Conservation (phyloP, 345 rosid genomes). For the Lepidium africanum region DNA sequence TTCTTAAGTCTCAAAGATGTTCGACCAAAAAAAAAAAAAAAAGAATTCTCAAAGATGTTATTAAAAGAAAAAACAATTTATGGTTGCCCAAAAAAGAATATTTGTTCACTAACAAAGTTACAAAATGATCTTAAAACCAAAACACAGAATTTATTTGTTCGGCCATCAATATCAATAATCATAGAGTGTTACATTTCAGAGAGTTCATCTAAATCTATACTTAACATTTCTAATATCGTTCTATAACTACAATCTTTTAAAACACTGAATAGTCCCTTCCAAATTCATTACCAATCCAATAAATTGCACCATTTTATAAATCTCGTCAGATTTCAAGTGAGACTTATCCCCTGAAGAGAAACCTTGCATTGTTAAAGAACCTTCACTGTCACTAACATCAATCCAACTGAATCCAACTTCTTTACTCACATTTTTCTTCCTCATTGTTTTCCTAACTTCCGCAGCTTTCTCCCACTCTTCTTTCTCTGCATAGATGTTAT, state of each 20-base stretch:
- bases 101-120: not conserved
- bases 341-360: constrained; percentile 81
- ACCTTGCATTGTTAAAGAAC: constrained; percentile 42
- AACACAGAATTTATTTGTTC: not conserved
- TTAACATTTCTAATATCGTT: not conserved
- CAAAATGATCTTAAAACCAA: not conserved
- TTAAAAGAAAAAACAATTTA: not conserved
- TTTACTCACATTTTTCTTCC: constrained; percentile 70
- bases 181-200: not conserved
- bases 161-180: not conserved
- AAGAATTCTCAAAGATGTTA: not conserved
- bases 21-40: too few species aligned
- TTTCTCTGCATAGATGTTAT: constrained; percentile 78
- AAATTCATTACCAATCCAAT: constrained; percentile 56
- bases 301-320: constrained; percentile 44
- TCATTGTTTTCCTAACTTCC: constrained; percentile 54
- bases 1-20: too few species aligned
- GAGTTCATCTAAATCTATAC: not conserved
- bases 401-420: constrained; percentile 82
- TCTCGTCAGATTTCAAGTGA: constrained; percentile 49
- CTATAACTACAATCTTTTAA: not conserved
- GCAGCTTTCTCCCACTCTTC: constrained; percentile 77
- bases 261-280: constrained; percentile 11
- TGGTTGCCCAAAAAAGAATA: not conserved
- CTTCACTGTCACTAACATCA: constrained; percentile 45